These are phyloP conservation scores for Penicillium waksmanii DNA, from an alignment of 495 filamentous ascomycete genomes.

Conservation along the genomic window DNA sequence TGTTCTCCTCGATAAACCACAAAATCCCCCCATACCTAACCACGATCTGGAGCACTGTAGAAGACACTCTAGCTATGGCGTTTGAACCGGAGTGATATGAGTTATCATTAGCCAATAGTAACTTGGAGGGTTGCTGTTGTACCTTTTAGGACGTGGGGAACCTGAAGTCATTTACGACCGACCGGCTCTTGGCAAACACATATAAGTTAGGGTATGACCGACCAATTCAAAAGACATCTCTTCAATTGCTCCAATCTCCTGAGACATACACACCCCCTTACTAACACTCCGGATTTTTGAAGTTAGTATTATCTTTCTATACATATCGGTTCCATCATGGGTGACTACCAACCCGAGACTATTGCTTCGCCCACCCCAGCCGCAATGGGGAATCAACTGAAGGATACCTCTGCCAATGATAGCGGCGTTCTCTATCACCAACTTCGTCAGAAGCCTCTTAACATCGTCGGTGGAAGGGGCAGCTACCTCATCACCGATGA, in stretches of 20 bases:
- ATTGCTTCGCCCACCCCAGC: background rate
- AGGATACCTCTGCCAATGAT: background rate
- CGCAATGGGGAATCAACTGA: background rate
- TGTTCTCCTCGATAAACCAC: background rate
- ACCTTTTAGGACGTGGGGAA: too few relatives aligned
- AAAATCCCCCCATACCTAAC: slow-evolving; percentile 13
- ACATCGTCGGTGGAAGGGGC: slow-evolving; percentile 26
- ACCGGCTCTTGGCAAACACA: too few relatives aligned
- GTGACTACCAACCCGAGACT: slow-evolving; percentile 26
- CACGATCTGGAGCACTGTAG: background rate
- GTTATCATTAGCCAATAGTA: slow-evolving; percentile 1
- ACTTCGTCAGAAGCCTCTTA: slow-evolving; percentile 25
- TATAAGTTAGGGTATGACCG: background rate
- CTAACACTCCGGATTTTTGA: too few relatives aligned
- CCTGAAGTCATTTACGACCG: too few relatives aligned
- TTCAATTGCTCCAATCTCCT: too few relatives aligned
- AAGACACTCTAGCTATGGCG: background rate
- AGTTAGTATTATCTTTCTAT: background rate
- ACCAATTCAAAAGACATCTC: background rate
- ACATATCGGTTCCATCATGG: slow-evolving; percentile 19
- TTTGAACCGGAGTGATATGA: slow-evolving; percentile 8
- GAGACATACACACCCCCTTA: too few relatives aligned
- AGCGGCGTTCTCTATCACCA: slow-evolving; percentile 33
- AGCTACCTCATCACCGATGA: slow-evolving; percentile 24
- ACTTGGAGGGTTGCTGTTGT: background rate